Percentiles rank a stretch among this genome's conserved stretches.
Conservation (phyloP, 352 stramenopile species). For the Phytophthora constricta region DNA sequence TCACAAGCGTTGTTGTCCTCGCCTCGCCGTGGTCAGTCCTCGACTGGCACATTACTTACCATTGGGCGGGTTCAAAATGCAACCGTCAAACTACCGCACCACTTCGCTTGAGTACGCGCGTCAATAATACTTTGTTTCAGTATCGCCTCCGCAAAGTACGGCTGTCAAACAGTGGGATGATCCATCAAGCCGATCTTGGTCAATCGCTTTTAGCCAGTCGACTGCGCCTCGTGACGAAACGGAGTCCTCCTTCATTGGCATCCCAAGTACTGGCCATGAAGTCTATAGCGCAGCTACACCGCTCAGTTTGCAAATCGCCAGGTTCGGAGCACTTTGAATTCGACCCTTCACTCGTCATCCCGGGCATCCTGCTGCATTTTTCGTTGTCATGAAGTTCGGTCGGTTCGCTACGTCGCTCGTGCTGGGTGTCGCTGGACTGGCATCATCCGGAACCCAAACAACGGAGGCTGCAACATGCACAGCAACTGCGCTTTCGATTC, state of each 20-base stretch:
- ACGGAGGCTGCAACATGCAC: constrained; percentile 27
- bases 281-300: not conserved
- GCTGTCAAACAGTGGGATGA: constrained; percentile 18
- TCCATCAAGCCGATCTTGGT: constrained; percentile 24
- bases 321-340: constrained; percentile 4
- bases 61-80: constrained; percentile 13
- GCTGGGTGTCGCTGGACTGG: constrained; percentile 17
- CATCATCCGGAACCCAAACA: constrained; percentile 5
- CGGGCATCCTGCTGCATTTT: constrained; percentile 3
- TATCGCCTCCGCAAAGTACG: not conserved
- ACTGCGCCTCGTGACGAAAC: constrained; percentile 21
- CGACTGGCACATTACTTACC: constrained; percentile 17
- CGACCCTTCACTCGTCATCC: constrained; percentile 4
- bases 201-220: constrained; percentile 31
- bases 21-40: no score
- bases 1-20: no score
- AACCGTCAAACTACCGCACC: constrained; percentile 1
- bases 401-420: constrained; percentile 19
- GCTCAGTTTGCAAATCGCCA: constrained; percentile 30
- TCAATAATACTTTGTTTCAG: not conserved
- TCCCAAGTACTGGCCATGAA: not conserved
- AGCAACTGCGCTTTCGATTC: constrained; percentile 32
- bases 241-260: not conserved
- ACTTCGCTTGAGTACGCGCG: no score
- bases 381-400: constrained; percentile 28